Percentiles rank a stretch among this genome's conserved stretches.
These are phyloP conservation scores for Myotisia sp. DNA, from an alignment of 2,329 filamentous ascomycete species.

Conservation along the genomic window DNA sequence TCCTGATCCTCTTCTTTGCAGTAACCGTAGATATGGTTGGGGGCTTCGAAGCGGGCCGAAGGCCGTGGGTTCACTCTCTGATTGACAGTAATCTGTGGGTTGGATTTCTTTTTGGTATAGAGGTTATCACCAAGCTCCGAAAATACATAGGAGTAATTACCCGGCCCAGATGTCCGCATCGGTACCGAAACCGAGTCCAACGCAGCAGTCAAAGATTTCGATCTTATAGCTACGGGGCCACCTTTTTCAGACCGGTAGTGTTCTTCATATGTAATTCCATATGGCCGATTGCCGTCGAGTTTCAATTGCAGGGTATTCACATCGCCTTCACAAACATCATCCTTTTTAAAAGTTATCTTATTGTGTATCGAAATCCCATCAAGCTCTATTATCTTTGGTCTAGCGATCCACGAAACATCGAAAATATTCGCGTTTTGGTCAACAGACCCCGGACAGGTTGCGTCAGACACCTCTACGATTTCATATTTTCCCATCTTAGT, in stretches of 20 bases:
- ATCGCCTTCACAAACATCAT: slow-evolving; percentile 84
- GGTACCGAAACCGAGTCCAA: slow-evolving; percentile 62
- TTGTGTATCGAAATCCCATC: slow-evolving; percentile 34
- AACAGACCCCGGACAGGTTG: slow-evolving; percentile 65
- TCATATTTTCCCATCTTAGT: slow-evolving; percentile 61
- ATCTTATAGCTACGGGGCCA: slow-evolving; percentile 49
- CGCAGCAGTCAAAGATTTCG: slow-evolving; percentile 62
- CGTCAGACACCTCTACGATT: slow-evolving; percentile 62
- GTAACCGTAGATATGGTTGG: slow-evolving; percentile 88
- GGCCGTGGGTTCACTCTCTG: slow-evolving; percentile 79
- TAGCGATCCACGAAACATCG: slow-evolving; percentile 68
- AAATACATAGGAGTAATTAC: slow-evolving; percentile 76
- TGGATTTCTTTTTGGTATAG: slow-evolving; percentile 58
- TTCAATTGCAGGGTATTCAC: slow-evolving; percentile 75
- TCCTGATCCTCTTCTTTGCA: slow-evolving; percentile 71
- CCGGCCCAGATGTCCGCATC: slow-evolving; percentile 73
- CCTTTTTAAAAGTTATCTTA: slow-evolving; percentile 50
- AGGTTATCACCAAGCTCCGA: slow-evolving; percentile 68
- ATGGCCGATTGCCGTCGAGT: slow-evolving; percentile 69
- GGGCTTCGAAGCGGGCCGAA: slow-evolving; percentile 64
- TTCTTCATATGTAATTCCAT: slow-evolving; percentile 67
- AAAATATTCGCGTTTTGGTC: slow-evolving; percentile 62
- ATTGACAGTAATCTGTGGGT: slow-evolving; percentile 53
- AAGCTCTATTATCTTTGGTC: slow-evolving; percentile 56
- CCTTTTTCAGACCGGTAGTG: slow-evolving; percentile 52